These are phyloP conservation scores for Senna siamea DNA, from an alignment of 306 rosid species.

Conservation along the genomic window DNA sequence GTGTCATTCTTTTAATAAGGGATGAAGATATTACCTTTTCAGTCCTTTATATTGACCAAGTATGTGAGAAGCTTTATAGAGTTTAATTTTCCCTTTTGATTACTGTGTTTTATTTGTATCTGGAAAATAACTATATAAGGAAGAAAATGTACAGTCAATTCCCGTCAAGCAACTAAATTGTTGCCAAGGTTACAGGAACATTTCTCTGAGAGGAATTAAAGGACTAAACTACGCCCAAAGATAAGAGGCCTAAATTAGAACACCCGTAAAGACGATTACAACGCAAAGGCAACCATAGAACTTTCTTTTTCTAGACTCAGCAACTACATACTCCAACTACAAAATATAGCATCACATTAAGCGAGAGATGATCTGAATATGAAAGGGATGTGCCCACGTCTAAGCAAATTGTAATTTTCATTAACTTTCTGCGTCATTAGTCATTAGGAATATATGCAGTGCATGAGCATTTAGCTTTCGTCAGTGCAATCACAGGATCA, in stretches of 20 bases:
- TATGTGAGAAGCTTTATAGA: too few species aligned
- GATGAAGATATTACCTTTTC: background rate
- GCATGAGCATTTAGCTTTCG: background rate
- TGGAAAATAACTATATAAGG: too few species aligned
- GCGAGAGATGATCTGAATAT: background rate
- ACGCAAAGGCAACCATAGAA: too few species aligned
- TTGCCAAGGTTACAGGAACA: background rate
- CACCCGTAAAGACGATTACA: too few species aligned
- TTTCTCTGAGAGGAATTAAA: background rate
- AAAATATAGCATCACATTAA: background rate
- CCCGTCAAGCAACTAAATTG: background rate
- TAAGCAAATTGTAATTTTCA: background rate
- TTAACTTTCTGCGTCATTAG: too few species aligned
- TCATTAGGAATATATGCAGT: too few species aligned
- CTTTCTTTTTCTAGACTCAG: background rate
- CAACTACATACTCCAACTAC: background rate
- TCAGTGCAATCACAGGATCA: background rate
- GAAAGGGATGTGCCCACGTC: background rate
- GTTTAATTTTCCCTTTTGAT: too few species aligned
- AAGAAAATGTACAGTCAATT: too few species aligned
- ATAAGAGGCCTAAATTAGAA: too few species aligned
- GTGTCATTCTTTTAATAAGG: background rate
- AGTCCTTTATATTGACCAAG: background rate
- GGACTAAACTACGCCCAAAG: background rate
- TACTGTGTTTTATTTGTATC: too few species aligned